Evolutionary conservation across 1,139 yeast species (phyloP).

Genomic region (Blastobotrys aristatus): DNA sequence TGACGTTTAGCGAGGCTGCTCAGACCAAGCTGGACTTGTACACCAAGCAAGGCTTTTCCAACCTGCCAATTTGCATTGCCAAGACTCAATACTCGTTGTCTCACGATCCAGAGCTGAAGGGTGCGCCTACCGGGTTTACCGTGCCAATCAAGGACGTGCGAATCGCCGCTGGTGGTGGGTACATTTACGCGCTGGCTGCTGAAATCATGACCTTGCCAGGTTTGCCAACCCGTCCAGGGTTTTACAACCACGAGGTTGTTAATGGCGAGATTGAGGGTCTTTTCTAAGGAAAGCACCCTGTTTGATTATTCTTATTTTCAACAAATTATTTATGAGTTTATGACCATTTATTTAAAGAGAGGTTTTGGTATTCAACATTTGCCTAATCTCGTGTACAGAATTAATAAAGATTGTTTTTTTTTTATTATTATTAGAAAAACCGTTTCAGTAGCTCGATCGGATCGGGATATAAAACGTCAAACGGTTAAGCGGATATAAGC

Average conservation of each 20-base stretch:
- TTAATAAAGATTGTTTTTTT: not conserved
- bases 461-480: too few species aligned
- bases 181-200: constrained; percentile 92
- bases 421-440: not conserved
- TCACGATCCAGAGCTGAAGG: constrained; percentile 88
- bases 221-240: constrained; percentile 93
- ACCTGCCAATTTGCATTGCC: constrained; percentile 94
- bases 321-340: constrained; percentile 1
- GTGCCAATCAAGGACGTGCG: constrained; percentile 93
- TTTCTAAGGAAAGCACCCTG: constrained; percentile 43
- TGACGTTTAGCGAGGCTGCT: constrained; percentile 84
- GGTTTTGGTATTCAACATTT: constrained; percentile 3
- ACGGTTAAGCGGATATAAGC: too few species aligned
- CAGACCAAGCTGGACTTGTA: constrained; percentile 76
- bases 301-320: constrained; percentile 1
- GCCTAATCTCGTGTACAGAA: constrained; percentile 1
- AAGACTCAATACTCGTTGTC: constrained; percentile 96
- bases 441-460: too few species aligned
- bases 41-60: constrained; percentile 84
- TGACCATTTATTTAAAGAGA: not conserved
- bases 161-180: constrained; percentile 96
- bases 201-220: constrained; percentile 98
- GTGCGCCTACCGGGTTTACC: constrained; percentile 92
- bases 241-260: constrained; percentile 93
- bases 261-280: constrained; percentile 94